Base-by-base conservation (phyloP, 148 eudicot genomes). In the Nepenthes mirabilis region DNA sequence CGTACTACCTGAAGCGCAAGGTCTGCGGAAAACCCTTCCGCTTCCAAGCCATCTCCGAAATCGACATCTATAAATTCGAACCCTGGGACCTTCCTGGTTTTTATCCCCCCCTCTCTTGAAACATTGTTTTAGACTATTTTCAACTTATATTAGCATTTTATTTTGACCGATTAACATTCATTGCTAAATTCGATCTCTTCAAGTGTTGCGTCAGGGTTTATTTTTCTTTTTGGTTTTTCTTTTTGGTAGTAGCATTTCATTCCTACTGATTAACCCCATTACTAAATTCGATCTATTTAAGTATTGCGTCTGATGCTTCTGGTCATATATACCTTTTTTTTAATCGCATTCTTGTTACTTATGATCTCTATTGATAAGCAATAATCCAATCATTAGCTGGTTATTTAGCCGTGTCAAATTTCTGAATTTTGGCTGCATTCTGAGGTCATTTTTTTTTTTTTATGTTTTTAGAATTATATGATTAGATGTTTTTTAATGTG, bases 81-180 rank as follows among this genome's bases (percentile, higher is more conserved):
- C 67, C 67, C 5, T 54, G 67, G 67, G 59, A 53, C 37, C 67
- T 64, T 32, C 67, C 67, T 53, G 67, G 67, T 64, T 32, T 64
- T 49, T 49, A 5, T 49, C 11, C 48, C 58, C 34, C 50, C 54
- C 59, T 64, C 59, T 47, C 37, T 32, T 32, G 10, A 6, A 8
- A 14, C 1, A 9, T 10, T 13, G 36, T 9, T 33, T 36, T 54
- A 36, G 36, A 33, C 13, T 55, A 8, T 55, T 11, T 34, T 55
- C 36, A 2, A 32, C 11, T 32, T 8, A 0, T 5, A 1, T 32
- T 11, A 11, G 11, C 12, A 32, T 9, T 55, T 10, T 55, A 9
- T 32, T 55, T 0, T 49, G 1, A n/a, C 11, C 1, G 45, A 40
- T 49, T 11, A 49, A 11, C n/a, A 49, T n/a, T 49, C 2, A 49